A percentile compares a stretch with the other conserved stretches of the same genome.
Conservation (phyloP, 352 stramenopile genomes). For the Peronospora belbahrii region DNA sequence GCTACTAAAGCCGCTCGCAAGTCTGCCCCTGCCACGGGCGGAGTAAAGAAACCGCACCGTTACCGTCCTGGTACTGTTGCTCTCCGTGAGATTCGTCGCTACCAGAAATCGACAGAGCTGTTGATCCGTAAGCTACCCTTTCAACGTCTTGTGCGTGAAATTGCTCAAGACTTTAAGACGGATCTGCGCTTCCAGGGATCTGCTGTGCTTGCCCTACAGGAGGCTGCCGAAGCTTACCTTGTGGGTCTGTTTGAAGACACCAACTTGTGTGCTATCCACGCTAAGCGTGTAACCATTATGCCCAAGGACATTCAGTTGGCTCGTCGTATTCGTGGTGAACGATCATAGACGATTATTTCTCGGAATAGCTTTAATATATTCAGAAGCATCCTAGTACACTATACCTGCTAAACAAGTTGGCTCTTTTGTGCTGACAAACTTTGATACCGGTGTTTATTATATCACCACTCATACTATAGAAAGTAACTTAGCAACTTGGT, state of each 20-base stretch:
- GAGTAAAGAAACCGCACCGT: slow-evolving; percentile 90
- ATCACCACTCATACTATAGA: slow-evolving; percentile 60
- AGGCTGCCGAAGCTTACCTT: slow-evolving; percentile 84
- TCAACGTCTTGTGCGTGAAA: slow-evolving; percentile 91
- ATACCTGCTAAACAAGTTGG: slow-evolving; percentile 2
- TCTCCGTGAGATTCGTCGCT: slow-evolving; percentile 95
- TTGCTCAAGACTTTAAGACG: slow-evolving; percentile 83
- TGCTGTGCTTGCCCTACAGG: slow-evolving; percentile 79
- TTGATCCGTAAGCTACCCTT: slow-evolving; percentile 96
- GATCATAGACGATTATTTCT: slow-evolving; percentile 39
- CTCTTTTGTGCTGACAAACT: slow-evolving; percentile 10
- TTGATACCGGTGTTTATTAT: slow-evolving; percentile 76
- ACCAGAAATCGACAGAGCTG: slow-evolving; percentile 95
- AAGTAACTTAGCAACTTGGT: slow-evolving; percentile 25
- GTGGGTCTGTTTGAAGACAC: slow-evolving; percentile 85
- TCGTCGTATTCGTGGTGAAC: slow-evolving; percentile 86
- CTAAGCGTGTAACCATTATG: slow-evolving; percentile 92
- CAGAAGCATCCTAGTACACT: too few relatives aligned
- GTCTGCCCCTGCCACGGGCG: slow-evolving; percentile 84
- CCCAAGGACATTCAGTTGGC: slow-evolving; percentile 93
- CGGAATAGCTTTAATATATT: slow-evolving; percentile 5
- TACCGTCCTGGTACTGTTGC: slow-evolving; percentile 84
- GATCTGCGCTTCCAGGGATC: slow-evolving; percentile 87
- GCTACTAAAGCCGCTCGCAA: slow-evolving; percentile 91
- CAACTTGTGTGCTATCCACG: slow-evolving; percentile 92